Conservation (phyloP, 2,329 filamentous ascomycete species). For the Trichoderma sp. region DNA sequence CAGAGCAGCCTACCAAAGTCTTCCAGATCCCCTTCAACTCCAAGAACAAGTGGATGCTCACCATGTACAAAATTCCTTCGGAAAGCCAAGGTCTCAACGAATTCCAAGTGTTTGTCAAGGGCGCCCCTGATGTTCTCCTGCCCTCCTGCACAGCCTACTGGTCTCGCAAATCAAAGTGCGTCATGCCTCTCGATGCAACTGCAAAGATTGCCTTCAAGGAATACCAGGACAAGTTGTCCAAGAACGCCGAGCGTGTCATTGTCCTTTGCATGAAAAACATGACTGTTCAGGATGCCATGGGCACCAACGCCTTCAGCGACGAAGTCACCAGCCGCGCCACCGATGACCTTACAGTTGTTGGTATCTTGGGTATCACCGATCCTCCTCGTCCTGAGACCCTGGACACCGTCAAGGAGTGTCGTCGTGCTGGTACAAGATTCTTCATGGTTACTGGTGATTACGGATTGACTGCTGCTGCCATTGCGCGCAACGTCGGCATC, state of each 20-base stretch:
- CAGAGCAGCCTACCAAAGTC: conserved; percentile 29
- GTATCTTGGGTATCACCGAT: conserved; percentile 54
- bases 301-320: conserved; percentile 52
- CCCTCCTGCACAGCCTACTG: conserved; percentile 39
- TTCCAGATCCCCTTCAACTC: conserved; percentile 52
- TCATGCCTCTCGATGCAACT: conserved; percentile 38
- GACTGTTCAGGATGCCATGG: conserved; percentile 42
- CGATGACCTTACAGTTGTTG: conserved; percentile 49
- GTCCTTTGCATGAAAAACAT: conserved; percentile 43
- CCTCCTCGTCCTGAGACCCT: conserved; percentile 47
- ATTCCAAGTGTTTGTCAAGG: conserved; percentile 53
- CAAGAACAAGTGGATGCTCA: conserved; percentile 54
- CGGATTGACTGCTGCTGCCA: conserved; percentile 62
- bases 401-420: conserved; percentile 43
- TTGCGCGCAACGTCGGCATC: conserved; percentile 66
- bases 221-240: conserved; percentile 43
- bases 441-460: conserved; percentile 53
- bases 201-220: conserved; percentile 37
- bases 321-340: conserved; percentile 45
- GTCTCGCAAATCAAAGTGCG: conserved; percentile 34
- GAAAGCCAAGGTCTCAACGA: conserved; percentile 29
- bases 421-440: conserved; percentile 47
- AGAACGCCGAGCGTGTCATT: conserved; percentile 47
- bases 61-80: conserved; percentile 34
- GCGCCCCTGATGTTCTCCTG: conserved; percentile 54